Conservation (phyloP, 495 filamentous ascomycete species). For the Aspergillus kassunensis region DNA sequence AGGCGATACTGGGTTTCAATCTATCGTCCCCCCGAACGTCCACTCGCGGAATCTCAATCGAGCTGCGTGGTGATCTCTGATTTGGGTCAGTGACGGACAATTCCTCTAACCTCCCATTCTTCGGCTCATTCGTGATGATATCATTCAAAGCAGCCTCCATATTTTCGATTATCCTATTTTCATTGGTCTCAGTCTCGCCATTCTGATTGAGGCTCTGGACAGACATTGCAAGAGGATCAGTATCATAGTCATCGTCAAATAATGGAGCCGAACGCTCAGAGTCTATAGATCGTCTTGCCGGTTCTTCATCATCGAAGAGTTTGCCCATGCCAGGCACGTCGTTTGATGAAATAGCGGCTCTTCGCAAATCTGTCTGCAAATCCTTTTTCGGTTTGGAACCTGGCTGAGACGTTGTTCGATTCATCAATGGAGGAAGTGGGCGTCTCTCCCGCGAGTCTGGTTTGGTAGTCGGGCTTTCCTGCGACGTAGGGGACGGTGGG, state of each 20-base stretch:
- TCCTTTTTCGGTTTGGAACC: constrained; percentile 38
- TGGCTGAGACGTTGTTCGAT: constrained; percentile 40
- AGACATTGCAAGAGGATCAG: constrained; percentile 58
- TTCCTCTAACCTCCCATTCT: constrained; percentile 61
- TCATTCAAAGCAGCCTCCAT: constrained; percentile 94
- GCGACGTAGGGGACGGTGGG: constrained; percentile 18
- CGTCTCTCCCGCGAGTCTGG: constrained; percentile 33
- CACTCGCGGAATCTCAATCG: constrained; percentile 47
- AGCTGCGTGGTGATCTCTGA: constrained; percentile 50
- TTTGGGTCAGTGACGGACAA: constrained; percentile 49
- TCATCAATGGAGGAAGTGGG: constrained; percentile 39
- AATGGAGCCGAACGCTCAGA: constrained; percentile 50
- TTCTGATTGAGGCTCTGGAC: constrained; percentile 53
- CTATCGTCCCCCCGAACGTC: constrained; percentile 46
- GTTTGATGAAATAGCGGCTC: constrained; percentile 54
- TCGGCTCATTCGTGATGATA: constrained; percentile 79
- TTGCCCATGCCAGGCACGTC: constrained; percentile 47
- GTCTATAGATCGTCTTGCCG: constrained; percentile 54
- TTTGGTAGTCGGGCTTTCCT: constrained; percentile 23
- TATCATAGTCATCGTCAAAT: constrained; percentile 66
- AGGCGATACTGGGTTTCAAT: constrained; percentile 80
- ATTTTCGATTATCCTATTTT: constrained; percentile 70
- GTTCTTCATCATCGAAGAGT: constrained; percentile 44
- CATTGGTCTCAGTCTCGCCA: constrained; percentile 39
- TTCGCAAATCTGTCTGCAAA: constrained; percentile 54